Evolutionary conservation across 192 early-diverging fungal species (phyloP), one percentile per base, ranked within the genome.

Genomic region (Backusella luteola): DNA sequence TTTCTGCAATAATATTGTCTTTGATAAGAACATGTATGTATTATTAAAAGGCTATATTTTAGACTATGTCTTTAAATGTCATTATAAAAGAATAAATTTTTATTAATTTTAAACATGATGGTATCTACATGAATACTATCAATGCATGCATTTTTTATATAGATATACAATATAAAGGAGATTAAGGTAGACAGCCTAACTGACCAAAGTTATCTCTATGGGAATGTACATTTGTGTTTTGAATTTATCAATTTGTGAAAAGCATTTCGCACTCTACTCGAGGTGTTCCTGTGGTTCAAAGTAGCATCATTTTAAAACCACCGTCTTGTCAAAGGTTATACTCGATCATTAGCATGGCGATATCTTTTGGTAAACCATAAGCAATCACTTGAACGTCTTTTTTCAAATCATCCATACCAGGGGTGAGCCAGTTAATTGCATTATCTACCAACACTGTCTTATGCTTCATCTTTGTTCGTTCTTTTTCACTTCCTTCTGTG

Each of bases 271-370:
- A 32, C 32, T 32, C 32, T 2, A 32, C 1, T 32, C 32, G 32
- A 32, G 32, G 32, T 32, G 32, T 32, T 0, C 32, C 32, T 32
- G 1, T 32, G 32, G 1, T 32, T 74, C 11, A 77, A 41, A 29
- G 52, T 76, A 56, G 87, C 81, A 34, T 73, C 49, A 6, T 85
- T 32, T 89, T 86, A 76, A 88, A 90, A 17, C 89, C 90, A 14
- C 87, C 84, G 59, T 94, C 91, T 32, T 87, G 81, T 35, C 89
- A 84, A 44, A 93, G 87, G 49, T 85, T 87, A 46, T 86, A 87
- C 32, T 89, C 88, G 0, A 81, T 79, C 67, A 94, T 74, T 36
- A 85, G 79, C 14, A 83, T 79, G 11, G 92, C 73, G 4, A 90
- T 76, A 19, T 90, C 88, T 17, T 86, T 85, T 1, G 89, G 87